Evolutionary conservation across 805 yeast species (phyloP).

Genomic region (Starmerella davenportii): DNA sequence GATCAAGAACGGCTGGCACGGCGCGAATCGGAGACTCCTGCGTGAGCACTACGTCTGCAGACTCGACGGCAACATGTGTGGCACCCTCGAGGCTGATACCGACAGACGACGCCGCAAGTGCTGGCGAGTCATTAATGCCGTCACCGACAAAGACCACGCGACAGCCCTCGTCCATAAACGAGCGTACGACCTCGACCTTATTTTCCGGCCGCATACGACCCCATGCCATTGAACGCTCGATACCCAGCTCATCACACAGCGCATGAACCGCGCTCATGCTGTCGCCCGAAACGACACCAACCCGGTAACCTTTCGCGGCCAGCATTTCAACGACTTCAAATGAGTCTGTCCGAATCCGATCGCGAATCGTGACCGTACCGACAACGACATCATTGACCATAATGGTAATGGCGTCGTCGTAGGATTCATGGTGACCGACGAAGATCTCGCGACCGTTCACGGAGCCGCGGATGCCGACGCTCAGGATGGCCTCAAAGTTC

Average conservation of each 20-base stretch:
- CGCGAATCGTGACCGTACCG: slow-evolving; percentile 54
- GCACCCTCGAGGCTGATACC: slow-evolving; percentile 89
- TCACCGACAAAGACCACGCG: slow-evolving; percentile 86
- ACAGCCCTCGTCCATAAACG: slow-evolving; percentile 30
- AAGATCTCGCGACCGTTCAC: slow-evolving; percentile 10
- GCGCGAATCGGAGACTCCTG: slow-evolving; percentile 23
- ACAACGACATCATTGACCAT: slow-evolving; percentile 37
- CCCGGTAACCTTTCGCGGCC: slow-evolving; percentile 33
- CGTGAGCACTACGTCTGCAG: slow-evolving; percentile 75
- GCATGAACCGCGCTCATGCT: slow-evolving; percentile 39
- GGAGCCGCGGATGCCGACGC: slow-evolving; percentile 22
- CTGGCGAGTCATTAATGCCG: slow-evolving; percentile 96
- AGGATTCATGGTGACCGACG: slow-evolving; percentile 2
- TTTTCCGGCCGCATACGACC: slow-evolving; percentile 62
- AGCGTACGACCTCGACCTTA: slow-evolving; percentile 47
- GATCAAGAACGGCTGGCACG: slow-evolving; percentile 37
- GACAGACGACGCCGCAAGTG: slow-evolving; percentile 67
- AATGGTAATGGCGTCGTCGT: slow-evolving; percentile 20
- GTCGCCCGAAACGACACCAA: slow-evolving; percentile 89
- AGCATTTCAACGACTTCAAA: slow-evolving; percentile 40
- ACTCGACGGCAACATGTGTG: slow-evolving; percentile 88
- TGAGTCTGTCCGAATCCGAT: slow-evolving; percentile 51
- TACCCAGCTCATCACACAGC: slow-evolving; percentile 51
- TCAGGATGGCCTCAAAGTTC: slow-evolving; percentile 19
- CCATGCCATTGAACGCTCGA: slow-evolving; percentile 44